Evolutionary conservation across 805 yeast genomes (phyloP).

Genomic region (Hanseniaspora occidentalis): DNA sequence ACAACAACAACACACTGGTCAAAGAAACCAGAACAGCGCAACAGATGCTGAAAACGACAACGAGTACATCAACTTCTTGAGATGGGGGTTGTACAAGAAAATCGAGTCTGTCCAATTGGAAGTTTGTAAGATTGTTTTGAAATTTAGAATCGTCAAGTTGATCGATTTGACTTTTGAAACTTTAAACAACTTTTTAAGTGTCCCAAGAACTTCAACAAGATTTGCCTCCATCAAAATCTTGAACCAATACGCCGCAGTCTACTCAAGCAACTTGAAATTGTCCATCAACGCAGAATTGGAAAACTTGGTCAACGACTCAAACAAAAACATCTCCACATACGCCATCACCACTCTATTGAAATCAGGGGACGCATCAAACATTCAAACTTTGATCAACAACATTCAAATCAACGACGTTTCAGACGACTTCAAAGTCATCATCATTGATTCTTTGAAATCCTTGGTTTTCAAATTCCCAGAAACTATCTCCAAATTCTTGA

Average conservation of each 20-base stretch:
- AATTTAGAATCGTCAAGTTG: slow-evolving; percentile 43
- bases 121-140: slow-evolving; percentile 52
- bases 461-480: slow-evolving; percentile 88
- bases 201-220: slow-evolving; percentile 80
- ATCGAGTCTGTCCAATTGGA: slow-evolving; percentile 86
- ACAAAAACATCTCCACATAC: slow-evolving; percentile 87
- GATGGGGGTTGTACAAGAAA: slow-evolving; percentile 63
- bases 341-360: slow-evolving; percentile 93
- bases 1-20: slow-evolving; percentile 41
- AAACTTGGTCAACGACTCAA: slow-evolving; percentile 71
- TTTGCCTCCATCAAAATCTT: slow-evolving; percentile 89
- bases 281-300: slow-evolving; percentile 76
- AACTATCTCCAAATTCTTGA: slow-evolving; percentile 66
- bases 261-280: slow-evolving; percentile 55
- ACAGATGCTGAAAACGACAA: neutral
- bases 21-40: no score
- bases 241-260: slow-evolving; percentile 66
- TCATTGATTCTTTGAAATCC: slow-evolving; percentile 88
- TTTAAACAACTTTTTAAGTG: slow-evolving; percentile 65
- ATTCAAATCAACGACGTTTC: slow-evolving; percentile 88
- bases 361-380: slow-evolving; percentile 84
- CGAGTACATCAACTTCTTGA: slow-evolving; percentile 30
- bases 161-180: slow-evolving; percentile 60
- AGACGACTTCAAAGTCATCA: slow-evolving; percentile 90
- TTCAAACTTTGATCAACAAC: slow-evolving; percentile 78